Base-by-base conservation (phyloP, 331 rosid genomes). In the Prunus yedoensis region DNA sequence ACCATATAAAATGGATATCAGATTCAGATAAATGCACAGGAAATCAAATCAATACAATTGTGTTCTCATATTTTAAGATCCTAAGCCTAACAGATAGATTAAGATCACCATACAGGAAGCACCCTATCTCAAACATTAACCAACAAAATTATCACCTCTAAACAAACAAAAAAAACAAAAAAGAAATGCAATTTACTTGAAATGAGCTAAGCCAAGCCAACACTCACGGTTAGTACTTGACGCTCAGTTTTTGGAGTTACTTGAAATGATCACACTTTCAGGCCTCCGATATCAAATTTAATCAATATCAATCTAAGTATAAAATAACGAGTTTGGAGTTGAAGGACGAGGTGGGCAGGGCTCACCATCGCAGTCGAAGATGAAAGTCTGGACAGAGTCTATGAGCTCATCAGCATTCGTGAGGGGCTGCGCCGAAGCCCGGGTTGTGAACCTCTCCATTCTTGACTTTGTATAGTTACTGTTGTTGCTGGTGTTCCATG, bases 361-460 rank as follows among this genome's bases (percentile, higher is more conserved):
- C 82, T 75, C 67, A 92, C 99, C 99, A 41, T 95, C 99, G 73
- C 98, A 95, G 43, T 95, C 99, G 77, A 92, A 95, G 82, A 95
- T 91, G 81, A 95, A 95, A 0, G 99, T 95, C 86, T 92, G 89
- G 9, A 95, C 99, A 2, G 98, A 95, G 73, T 90, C 91, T 16
- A 95, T 92, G 73, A 95, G 98, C 50, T 89, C 93, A 6, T 89
- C 94, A 10, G 94, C 91, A 73, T 90, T 89, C 78, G 70, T 68
- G 47, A 95, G 92, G 11, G 99, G 97, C 85, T 90, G 91, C 4
- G 97, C 96, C 7, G 76, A 76, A 1, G 98, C 97, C 53, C 84
- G 85, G 30, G 94, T 77, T 0, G 89, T 84, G 81, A 93, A 82
- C 2, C 83, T 75, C 4, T 79, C 79, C 96, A 88, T 90, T 73